Conservation (phyloP, 2,329 filamentous ascomycete genomes). For the Fusarium pilosicola region DNA sequence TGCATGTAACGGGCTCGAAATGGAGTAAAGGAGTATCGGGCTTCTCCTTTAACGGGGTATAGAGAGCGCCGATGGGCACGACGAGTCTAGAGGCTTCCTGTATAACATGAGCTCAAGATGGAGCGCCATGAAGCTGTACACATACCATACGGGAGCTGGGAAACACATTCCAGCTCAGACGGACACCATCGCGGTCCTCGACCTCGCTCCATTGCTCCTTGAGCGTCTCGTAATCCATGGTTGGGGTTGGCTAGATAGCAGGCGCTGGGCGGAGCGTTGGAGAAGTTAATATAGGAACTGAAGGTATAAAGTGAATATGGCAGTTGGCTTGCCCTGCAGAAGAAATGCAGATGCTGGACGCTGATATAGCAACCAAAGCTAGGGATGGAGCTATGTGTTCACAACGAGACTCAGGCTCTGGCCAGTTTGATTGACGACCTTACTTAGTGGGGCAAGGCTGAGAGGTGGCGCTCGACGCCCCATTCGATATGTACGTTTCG, state of each 20-base stretch:
- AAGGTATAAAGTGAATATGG: neutral
- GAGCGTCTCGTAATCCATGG: conserved; percentile 90
- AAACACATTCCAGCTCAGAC: conserved; percentile 98
- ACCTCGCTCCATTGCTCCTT: conserved; percentile 98
- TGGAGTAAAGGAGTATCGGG: conserved; percentile 87
- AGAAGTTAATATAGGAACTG: neutral
- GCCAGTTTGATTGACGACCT: neutral
- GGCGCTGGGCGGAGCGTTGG: neutral
- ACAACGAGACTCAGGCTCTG: conserved; percentile 5
- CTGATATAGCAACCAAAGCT: neutral
- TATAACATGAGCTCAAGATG: conserved; percentile 11
- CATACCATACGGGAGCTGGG: conserved; percentile 95
- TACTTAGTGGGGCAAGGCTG: neutral
- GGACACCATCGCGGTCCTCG: conserved; percentile 94
- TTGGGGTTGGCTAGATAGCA: neutral
- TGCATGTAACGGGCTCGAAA: conserved; percentile 97
- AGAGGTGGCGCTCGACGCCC: neutral
- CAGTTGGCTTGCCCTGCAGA: neutral
- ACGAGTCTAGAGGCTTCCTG: conserved; percentile 94
- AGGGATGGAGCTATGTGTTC: conserved; percentile 29
- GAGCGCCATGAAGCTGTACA: conserved; percentile 20
- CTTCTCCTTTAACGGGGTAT: conserved; percentile 96
- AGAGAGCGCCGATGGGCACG: conserved; percentile 94
- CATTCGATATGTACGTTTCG: too few relatives aligned
- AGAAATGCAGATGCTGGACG: neutral